These are phyloP conservation scores for Hypoxylon sp. DNA, from an alignment of 2,329 filamentous ascomycete genomes.

Conservation along the genomic window DNA sequence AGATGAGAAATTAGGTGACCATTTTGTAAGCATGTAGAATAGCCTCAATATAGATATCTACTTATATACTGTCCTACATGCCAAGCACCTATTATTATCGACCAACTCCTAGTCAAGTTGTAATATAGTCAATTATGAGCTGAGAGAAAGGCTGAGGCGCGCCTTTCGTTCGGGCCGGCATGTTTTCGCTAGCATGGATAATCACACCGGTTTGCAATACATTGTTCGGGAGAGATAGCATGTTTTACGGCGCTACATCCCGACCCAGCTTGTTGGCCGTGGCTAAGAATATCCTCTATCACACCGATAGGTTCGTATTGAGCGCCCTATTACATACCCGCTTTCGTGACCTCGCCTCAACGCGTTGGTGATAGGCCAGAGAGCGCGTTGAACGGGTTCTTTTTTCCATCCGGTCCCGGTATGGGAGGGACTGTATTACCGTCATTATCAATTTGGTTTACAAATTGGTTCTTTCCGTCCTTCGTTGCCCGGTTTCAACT, in stretches of 20 bases:
- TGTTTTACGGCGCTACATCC: slow-evolving; percentile 12
- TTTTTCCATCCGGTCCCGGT: slow-evolving; percentile 12
- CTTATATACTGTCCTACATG: not conserved
- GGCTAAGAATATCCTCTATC: slow-evolving; percentile 6
- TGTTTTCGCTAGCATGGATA: not conserved
- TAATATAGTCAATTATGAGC: too few species aligned
- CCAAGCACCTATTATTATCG: not conserved
- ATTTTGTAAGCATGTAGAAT: not conserved
- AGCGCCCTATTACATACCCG: not conserved
- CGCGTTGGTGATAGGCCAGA: slow-evolving; percentile 17
- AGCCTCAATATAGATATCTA: not conserved
- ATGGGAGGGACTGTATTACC: slow-evolving; percentile 25
- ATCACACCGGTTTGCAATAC: not conserved
- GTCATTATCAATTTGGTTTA: slow-evolving; percentile 5
- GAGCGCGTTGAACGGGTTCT: not conserved
- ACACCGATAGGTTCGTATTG: slow-evolving; percentile 14
- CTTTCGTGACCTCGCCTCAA: not conserved
- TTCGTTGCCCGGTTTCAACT: not conserved
- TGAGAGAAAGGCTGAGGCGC: not conserved
- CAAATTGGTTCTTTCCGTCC: slow-evolving; percentile 6
- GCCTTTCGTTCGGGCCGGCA: not conserved
- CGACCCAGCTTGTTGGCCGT: slow-evolving; percentile 13
- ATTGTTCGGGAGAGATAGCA: slow-evolving; percentile 29
- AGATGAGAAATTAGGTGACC: not conserved
- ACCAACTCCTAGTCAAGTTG: not conserved